A percentile compares a stretch with the other conserved stretches of the same genome.
These are phyloP conservation scores for Neofusicoccum kwambonambiense DNA, from an alignment of 2,329 filamentous ascomycete genomes.

Conservation along the genomic window DNA sequence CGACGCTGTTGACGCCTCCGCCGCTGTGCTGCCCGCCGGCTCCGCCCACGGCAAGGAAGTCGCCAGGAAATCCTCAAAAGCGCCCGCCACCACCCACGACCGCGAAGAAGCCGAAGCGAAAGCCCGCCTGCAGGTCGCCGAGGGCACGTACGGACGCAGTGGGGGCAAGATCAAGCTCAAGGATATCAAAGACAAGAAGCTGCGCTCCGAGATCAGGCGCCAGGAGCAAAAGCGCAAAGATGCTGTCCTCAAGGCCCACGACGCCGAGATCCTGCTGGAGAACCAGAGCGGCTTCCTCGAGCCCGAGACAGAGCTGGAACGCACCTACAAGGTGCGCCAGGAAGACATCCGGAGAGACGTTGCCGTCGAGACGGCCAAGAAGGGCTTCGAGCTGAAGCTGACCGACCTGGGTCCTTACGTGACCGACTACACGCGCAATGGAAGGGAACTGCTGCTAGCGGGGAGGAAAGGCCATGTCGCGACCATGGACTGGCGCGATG, in stretches of 20 bases:
- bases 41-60: neutral
- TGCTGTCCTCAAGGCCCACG: constrained; percentile 81
- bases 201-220: constrained; percentile 73
- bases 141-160: constrained; percentile 80
- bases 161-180: constrained; percentile 66
- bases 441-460: constrained; percentile 78
- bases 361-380: constrained; percentile 81
- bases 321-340: constrained; percentile 89
- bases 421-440: constrained; percentile 87
- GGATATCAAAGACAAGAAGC: constrained; percentile 81
- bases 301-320: constrained; percentile 81
- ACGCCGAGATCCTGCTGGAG: constrained; percentile 91
- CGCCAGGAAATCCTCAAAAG: neutral
- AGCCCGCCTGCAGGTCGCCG: constrained; percentile 33
- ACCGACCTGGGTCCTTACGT: constrained; percentile 77
- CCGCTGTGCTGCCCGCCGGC: neutral
- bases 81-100: constrained; percentile 12
- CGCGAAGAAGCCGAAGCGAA: constrained; percentile 27
- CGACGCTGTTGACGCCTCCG: neutral
- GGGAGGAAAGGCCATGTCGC: constrained; percentile 93
- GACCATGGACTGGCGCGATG: constrained; percentile 93
- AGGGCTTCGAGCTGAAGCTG: constrained; percentile 85
- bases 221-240: constrained; percentile 82
- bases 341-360: constrained; percentile 76
- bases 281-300: constrained; percentile 84